Conservation (phyloP, 176 grass and related monocot genomes). For the Rhynchospora pubera region DNA sequence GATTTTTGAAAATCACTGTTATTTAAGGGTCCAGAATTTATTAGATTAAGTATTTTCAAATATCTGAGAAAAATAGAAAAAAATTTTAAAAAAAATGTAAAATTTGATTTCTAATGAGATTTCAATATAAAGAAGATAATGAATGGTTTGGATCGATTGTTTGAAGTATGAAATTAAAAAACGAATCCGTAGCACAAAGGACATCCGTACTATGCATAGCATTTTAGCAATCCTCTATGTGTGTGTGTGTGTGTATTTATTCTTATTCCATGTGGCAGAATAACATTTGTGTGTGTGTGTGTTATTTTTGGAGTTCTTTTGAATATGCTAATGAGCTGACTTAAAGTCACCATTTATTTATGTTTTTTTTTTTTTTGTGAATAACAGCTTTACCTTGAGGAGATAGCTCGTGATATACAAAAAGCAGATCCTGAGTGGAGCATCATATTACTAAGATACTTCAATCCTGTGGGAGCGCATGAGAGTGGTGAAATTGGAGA, state of each 20-base stretch:
- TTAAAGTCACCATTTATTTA: background rate
- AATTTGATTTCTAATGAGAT: no score
- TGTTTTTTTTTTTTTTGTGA: background rate
- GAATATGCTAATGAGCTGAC: background rate
- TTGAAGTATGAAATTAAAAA: no score
- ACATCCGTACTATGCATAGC: no score
- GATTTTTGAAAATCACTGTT: no score
- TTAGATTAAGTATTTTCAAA: no score
- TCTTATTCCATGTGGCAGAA: background rate
- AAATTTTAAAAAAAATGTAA: no score
- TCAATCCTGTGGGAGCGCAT: conserved; percentile 90
- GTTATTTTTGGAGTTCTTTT: background rate
- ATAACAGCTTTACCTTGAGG: conserved; percentile 73
- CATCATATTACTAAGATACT: conserved; percentile 78
- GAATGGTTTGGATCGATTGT: no score
- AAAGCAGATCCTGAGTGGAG: conserved; percentile 49
- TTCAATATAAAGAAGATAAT: no score
- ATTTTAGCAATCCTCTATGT: no score
- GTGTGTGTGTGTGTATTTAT: background rate
- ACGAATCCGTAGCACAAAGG: no score
- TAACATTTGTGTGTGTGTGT: background rate
- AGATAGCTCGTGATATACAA: conserved; percentile 68
- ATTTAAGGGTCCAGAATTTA: no score
- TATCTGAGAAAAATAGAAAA: no score
- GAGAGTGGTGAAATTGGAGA: conserved; percentile 82